Evolutionary conservation across 202 grass and related monocot genomes (phyloP), one percentile per base, ranked within the genome.

Genomic region (Tripidium arundinaceum): DNA sequence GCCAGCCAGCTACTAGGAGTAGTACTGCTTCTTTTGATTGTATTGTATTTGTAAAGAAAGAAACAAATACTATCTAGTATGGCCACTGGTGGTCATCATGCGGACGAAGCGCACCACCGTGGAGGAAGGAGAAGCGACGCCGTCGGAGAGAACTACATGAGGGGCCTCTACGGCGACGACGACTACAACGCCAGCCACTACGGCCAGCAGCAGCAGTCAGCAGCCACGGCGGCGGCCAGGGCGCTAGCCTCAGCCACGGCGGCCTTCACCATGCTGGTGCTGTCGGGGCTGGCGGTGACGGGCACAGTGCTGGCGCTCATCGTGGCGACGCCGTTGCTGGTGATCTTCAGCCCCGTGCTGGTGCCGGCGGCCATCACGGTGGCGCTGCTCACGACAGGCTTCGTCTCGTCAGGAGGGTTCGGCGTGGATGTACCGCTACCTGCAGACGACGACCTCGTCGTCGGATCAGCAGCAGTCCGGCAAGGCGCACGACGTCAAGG

Each of bases 291-390:
- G 29, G 83, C 46, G 31, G 74, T 94, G 58, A 84, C 85, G 3
- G 83, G 59, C 28, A 97, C 87, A 7, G 94, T 90, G 47, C 70
- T 97, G 52, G 87, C 87, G 46, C 85, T 94, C 12, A 75, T 87
- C 49, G 63, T 90, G 42, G 91, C 87, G n/a, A 97, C 89, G 42
- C 94, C 94, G 26, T 66, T 97, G 75, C 75, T 97, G 70, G 85
- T 97, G 73, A 76, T 97, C 82, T 97, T 92, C 81, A 90, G 91
- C 74, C 94, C 94, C 4, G 91, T 97, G 77, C 89, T 97, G 13
- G 87, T 94, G 22, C 91, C 91, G 6, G 89, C 89, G 6, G 72
- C 78, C 43, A 63, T 90, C 50, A 82, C 87, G 0, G 71, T 86
- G 2, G 68, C 82, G 37, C 41, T 97, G 38, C 68, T 94, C 46